A percentile compares a stretch with the other conserved stretches of the same genome.
phyloP scores from a whole-genome alignment of 768 basidiomycete genomes.

The Pisolithus orientalis region DNA sequence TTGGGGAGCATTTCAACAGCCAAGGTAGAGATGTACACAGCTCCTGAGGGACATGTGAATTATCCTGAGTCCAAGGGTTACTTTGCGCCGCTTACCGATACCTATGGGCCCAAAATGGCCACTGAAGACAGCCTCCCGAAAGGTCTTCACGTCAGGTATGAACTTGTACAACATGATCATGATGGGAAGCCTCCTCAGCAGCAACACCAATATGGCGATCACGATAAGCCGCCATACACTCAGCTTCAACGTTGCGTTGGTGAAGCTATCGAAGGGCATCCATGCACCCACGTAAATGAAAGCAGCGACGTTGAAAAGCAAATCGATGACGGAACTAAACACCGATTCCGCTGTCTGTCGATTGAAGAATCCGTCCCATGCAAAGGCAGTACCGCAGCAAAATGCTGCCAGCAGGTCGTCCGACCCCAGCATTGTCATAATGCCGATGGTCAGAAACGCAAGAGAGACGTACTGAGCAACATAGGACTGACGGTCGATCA shows the following conservation, averaged over 20 bases:
- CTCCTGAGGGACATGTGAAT: conserved; percentile 40
- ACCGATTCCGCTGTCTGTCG: conserved; percentile 90
- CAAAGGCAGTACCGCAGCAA: conserved; percentile 91
- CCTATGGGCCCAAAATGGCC: conserved; percentile 95
- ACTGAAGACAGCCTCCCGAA: conserved; percentile 88
- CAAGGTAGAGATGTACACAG: conserved; percentile 88
- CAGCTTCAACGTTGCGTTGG: conserved; percentile 57
- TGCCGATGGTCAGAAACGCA: conserved; percentile 78
- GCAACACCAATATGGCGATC: conserved; percentile 73
- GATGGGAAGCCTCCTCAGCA: conserved; percentile 77
- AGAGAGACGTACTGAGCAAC: conserved; percentile 88
- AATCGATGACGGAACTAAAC: conserved; percentile 93
- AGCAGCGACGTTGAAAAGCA: conserved; percentile 91
- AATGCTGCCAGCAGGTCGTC: conserved; percentile 95
- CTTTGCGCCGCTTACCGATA: conserved; percentile 41
- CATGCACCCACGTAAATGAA: conserved; percentile 97
- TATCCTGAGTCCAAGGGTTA: conserved; percentile 2
- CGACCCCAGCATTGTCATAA: conserved; percentile 78
- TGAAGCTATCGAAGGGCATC: conserved; percentile 88
- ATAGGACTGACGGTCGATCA: conserved; percentile 92
- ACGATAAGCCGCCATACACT: conserved; percentile 81
- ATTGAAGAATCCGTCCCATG: conserved; percentile 94
- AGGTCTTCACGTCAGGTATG: conserved; percentile 95
- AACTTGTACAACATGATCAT: conserved; percentile 83
- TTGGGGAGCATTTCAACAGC: conserved; percentile 57